A percentile compares a stretch with the other conserved stretches of the same genome.
phyloP scores from a whole-genome alignment of 2,329 filamentous ascomycete species.

The Curvularia sp. region DNA sequence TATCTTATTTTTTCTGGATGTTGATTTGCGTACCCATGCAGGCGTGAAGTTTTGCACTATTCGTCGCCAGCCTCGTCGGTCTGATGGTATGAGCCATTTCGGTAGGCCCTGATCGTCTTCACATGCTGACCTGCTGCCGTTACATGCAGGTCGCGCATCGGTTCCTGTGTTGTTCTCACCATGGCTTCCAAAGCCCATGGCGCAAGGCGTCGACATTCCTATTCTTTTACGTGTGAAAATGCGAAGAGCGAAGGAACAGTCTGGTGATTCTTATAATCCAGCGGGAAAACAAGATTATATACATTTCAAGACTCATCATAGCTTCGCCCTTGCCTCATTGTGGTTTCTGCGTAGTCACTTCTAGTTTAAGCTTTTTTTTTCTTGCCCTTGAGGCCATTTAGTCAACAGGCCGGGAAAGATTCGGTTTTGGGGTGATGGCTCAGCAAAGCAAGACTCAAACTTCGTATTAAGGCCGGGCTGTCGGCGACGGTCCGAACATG shows the following conservation, averaged over 20 bases:
- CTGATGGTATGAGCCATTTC: slow-evolving; percentile 36
- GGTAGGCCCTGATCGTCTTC: slow-evolving; percentile 20
- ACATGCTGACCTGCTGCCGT: background rate
- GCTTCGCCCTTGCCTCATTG: background rate
- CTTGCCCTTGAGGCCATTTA: background rate
- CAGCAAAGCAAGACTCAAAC: background rate
- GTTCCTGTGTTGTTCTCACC: background rate
- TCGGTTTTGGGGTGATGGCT: slow-evolving; percentile 2
- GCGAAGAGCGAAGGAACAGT: background rate
- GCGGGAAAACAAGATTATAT: background rate
- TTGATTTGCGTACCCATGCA: slow-evolving; percentile 37
- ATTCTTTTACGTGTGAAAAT: background rate
- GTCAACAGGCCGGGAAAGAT: background rate
- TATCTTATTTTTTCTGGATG: background rate
- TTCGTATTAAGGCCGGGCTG: slow-evolving; percentile 1
- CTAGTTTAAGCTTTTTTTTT: background rate
- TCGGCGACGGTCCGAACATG: slow-evolving; percentile 12
- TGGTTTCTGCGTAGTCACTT: background rate
- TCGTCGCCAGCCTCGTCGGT: slow-evolving; percentile 40
- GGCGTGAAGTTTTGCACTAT: slow-evolving; percentile 47
- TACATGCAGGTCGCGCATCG: background rate
- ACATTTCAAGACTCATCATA: background rate
- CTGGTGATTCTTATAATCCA: background rate
- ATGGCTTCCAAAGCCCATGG: background rate
- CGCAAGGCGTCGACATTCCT: background rate